Percentiles rank a stretch among this genome's conserved stretches.
Evolutionary conservation across 2,329 filamentous ascomycete genomes (phyloP).

Genomic region (Cladorrhinum sp.): DNA sequence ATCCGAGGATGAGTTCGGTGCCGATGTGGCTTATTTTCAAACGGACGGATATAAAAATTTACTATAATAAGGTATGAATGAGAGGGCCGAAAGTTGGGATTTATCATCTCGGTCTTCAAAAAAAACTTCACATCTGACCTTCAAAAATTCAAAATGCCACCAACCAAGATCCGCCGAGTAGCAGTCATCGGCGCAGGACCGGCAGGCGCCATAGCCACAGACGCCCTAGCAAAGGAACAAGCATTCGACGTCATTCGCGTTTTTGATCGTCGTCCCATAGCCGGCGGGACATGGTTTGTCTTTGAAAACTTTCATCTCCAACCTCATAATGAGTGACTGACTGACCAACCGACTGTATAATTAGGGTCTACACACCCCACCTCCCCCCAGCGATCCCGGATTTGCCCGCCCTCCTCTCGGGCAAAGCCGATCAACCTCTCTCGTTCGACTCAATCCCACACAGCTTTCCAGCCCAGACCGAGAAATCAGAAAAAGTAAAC

Average conservation of each 20-base stretch:
- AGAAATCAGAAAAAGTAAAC: conserved; percentile 34
- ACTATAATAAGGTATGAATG: too few species aligned
- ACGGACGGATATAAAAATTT: too few species aligned
- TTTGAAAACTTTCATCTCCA: too few species aligned
- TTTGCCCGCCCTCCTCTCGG: conserved; percentile 36
- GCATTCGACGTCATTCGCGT: conserved; percentile 57
- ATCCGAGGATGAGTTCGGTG: too few species aligned
- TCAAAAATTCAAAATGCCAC: too few species aligned
- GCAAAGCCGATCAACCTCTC: conserved; percentile 44
- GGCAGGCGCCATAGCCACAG: conserved; percentile 56
- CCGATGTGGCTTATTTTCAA: too few species aligned
- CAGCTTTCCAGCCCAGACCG: conserved; percentile 41
- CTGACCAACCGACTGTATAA: too few species aligned
- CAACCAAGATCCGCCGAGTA: conserved; percentile 40
- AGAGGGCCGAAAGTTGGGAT: too few species aligned
- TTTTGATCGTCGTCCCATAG: conserved; percentile 57
- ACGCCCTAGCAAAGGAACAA: conserved; percentile 58
- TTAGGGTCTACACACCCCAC: conserved; percentile 37
- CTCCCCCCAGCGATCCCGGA: conserved; percentile 32
- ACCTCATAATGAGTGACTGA: too few species aligned
- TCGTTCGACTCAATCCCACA: conserved; percentile 34
- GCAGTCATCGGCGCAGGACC: conserved; percentile 62
- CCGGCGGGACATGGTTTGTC: conserved; percentile 60
- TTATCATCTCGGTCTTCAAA: too few species aligned
- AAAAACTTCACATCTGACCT: too few species aligned